These are phyloP conservation scores for Rhynchosporium graminicola DNA, from an alignment of 2,329 filamentous ascomycete genomes.

Conservation along the genomic window DNA sequence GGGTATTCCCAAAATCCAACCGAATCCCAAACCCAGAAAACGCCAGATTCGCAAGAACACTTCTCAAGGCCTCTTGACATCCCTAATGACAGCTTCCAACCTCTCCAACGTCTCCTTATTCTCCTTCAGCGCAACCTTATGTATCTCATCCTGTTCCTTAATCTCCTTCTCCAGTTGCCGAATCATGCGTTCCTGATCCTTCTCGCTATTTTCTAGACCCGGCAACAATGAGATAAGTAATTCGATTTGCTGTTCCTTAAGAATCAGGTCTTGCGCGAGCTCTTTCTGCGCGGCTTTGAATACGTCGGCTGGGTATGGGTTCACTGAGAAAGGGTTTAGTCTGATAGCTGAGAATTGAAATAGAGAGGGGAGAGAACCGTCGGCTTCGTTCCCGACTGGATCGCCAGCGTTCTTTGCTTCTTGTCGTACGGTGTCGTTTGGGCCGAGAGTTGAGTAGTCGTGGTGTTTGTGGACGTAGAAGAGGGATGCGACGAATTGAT, in stretches of 20 bases:
- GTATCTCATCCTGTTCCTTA: constrained; percentile 61
- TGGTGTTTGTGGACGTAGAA: constrained; percentile 70
- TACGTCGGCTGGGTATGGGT: constrained; percentile 61
- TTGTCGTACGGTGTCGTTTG: constrained; percentile 60
- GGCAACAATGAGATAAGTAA: constrained; percentile 72
- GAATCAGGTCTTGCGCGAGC: constrained; percentile 72
- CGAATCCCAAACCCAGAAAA: not conserved
- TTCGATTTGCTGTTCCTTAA: constrained; percentile 84
- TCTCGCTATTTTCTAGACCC: constrained; percentile 75
- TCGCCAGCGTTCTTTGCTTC: constrained; percentile 46
- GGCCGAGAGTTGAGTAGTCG: constrained; percentile 60
- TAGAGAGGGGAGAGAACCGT: constrained; percentile 20
- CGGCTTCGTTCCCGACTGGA: constrained; percentile 26
- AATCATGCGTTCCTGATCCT: constrained; percentile 70
- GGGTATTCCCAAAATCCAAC: constrained; percentile 30
- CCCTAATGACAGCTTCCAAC: constrained; percentile 62
- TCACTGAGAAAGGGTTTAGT: constrained; percentile 47
- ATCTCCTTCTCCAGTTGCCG: constrained; percentile 66
- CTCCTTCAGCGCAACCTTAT: constrained; percentile 64
- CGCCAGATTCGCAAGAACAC: not conserved
- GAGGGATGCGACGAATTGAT: constrained; percentile 67
- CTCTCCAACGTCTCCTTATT: constrained; percentile 60
- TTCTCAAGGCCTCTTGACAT: constrained; percentile 58
- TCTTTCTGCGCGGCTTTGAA: constrained; percentile 70
- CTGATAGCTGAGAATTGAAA: not conserved